phyloP scores from a whole-genome alignment of 768 basidiomycete species.

The Panaeolus cyanescens region DNA sequence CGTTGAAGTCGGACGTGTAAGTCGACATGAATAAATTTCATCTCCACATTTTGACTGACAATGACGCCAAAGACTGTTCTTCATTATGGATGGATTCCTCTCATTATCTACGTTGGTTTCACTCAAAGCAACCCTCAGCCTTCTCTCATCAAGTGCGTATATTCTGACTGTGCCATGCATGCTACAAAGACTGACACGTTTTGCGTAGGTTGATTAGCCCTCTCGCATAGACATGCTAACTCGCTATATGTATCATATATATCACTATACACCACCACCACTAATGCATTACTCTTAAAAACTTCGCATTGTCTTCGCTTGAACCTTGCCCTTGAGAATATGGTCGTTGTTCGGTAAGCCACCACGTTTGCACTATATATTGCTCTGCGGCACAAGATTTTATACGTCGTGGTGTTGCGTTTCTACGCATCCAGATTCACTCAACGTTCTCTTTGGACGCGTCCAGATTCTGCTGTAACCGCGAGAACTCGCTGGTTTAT shows the following conservation, averaged over 20 bases:
- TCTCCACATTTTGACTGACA: background rate
- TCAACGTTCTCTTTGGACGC: constrained; percentile 19
- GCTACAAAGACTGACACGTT: constrained; percentile 10
- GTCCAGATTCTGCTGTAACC: constrained; percentile 47
- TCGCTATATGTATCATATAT: constrained; percentile 9
- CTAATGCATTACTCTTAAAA: constrained; percentile 19
- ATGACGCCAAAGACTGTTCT: constrained; percentile 66
- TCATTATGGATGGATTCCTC: constrained; percentile 95
- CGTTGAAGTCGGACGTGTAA: constrained; percentile 80
- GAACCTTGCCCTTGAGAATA: background rate
- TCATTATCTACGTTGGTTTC: constrained; percentile 96
- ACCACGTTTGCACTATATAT: constrained; percentile 6
- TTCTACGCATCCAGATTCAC: constrained; percentile 33
- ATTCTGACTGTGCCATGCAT: background rate
- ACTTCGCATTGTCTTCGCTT: background rate
- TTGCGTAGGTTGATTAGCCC: constrained; percentile 86
- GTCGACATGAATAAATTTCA: constrained; percentile 24
- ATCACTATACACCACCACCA: constrained; percentile 6
- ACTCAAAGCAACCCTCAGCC: constrained; percentile 92
- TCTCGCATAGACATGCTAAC: constrained; percentile 63
- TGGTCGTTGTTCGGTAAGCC: constrained; percentile 27
- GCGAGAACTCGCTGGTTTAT: constrained; percentile 50
- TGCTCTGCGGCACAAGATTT: constrained; percentile 49
- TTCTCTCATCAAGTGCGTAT: constrained; percentile 88
- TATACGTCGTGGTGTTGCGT: constrained; percentile 66